Conservation (phyloP, 2,329 filamentous ascomycete species). For the Cordyceps cateniannulata region DNA sequence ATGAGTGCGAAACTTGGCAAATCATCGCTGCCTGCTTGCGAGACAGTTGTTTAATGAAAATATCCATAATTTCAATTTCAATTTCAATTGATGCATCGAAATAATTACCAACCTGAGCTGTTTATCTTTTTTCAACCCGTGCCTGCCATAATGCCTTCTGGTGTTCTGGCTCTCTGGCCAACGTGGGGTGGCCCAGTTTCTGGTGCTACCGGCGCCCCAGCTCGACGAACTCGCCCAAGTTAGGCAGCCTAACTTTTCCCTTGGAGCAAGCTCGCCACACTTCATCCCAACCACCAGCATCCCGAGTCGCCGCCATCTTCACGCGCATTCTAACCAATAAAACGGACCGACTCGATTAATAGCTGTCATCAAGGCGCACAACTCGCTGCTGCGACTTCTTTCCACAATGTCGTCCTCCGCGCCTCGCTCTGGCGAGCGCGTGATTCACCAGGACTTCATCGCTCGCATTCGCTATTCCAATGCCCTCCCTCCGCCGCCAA, state of each 20-base stretch:
- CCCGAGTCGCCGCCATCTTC: not conserved
- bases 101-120: not conserved
- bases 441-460: constrained; percentile 91
- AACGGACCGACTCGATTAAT: not conserved
- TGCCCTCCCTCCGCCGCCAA: constrained; percentile 86
- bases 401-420: constrained; percentile 28
- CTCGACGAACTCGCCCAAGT: not conserved
- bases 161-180: not conserved
- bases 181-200: constrained; percentile 5
- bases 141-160: not conserved
- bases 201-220: not conserved
- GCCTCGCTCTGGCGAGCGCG: constrained; percentile 46
- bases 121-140: not conserved
- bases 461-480: constrained; percentile 94
- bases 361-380: not conserved
- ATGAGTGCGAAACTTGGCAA: not conserved
- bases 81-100: not conserved
- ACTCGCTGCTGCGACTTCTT: constrained; percentile 10
- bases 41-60: constrained; percentile 13
- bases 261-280: constrained; percentile 2
- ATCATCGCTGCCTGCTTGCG: not conserved
- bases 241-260: constrained; percentile 6
- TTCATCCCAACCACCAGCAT: not conserved
- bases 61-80: constrained; percentile 10
- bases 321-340: constrained; percentile 16